Evolutionary conservation across 352 stramenopile species (phyloP).

Genomic region (Pythium brassicae): DNA sequence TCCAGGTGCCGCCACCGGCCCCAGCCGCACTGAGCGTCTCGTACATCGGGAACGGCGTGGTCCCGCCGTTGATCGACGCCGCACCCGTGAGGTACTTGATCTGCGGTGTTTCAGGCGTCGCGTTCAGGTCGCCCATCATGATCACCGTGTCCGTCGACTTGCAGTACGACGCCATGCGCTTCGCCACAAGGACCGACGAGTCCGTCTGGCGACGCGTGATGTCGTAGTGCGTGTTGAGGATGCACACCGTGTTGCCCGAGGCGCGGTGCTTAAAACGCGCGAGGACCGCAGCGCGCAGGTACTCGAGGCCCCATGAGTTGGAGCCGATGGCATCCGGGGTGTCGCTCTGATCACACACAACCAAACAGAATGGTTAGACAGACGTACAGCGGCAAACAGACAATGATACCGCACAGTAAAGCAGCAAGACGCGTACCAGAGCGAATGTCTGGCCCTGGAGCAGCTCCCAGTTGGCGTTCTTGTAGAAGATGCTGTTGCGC

Average conservation of each 20-base stretch:
- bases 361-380: neutral
- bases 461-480: slow-evolving; percentile 30
- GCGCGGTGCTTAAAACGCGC: slow-evolving; percentile 44
- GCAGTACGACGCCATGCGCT: slow-evolving; percentile 37
- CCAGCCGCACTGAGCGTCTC: slow-evolving; percentile 47
- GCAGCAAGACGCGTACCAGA: slow-evolving; percentile 27
- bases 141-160: slow-evolving; percentile 41
- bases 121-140: slow-evolving; percentile 73
- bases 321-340: slow-evolving; percentile 45
- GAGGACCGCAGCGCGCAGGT: slow-evolving; percentile 49
- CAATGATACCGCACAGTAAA: neutral
- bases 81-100: slow-evolving; percentile 41
- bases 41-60: slow-evolving; percentile 51
- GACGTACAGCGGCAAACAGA: neutral
- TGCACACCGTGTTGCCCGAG: slow-evolving; percentile 33
- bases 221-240: slow-evolving; percentile 80
- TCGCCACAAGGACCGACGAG: slow-evolving; percentile 46
- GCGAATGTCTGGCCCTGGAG: slow-evolving; percentile 44
- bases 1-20: slow-evolving; percentile 48
- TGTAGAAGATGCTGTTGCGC: slow-evolving; percentile 70
- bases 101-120: slow-evolving; percentile 21
- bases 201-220: slow-evolving; percentile 48
- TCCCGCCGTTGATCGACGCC: slow-evolving; percentile 16
- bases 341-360: slow-evolving; percentile 37
- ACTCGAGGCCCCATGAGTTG: slow-evolving; percentile 67